Evolutionary conservation across 2,329 filamentous ascomycete species (phyloP).

Genomic region (Aureobasidium zeae): DNA sequence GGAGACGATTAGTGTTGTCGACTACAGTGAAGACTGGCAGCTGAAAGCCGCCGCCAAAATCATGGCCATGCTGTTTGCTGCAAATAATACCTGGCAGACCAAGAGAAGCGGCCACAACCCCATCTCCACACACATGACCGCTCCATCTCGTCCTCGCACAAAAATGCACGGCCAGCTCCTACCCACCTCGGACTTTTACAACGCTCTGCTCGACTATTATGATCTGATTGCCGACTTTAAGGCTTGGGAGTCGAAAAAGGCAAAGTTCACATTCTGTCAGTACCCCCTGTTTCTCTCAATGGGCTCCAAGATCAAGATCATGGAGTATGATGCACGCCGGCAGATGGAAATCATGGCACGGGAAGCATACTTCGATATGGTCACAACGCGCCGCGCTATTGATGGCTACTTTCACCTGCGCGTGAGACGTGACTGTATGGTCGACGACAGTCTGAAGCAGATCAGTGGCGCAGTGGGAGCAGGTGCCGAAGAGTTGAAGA

Average conservation of each 20-base stretch:
- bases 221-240: conserved; percentile 82
- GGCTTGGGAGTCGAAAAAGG: conserved; percentile 66
- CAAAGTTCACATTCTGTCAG: conserved; percentile 80
- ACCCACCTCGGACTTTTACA: conserved; percentile 79
- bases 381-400: conserved; percentile 63
- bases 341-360: conserved; percentile 85
- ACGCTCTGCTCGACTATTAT: conserved; percentile 74
- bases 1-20: conserved; percentile 44
- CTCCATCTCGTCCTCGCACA: conserved; percentile 32
- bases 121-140: conserved; percentile 16
- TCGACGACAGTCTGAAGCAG: conserved; percentile 75
- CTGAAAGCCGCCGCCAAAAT: conserved; percentile 70
- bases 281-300: conserved; percentile 89
- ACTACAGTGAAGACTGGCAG: conserved; percentile 83
- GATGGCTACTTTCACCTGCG: conserved; percentile 63
- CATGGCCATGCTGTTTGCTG: conserved; percentile 70
- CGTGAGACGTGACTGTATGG: conserved; percentile 73
- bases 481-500: conserved; percentile 78
- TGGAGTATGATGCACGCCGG: conserved; percentile 77
- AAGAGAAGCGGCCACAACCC: conserved; percentile 8
- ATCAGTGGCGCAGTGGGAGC: conserved; percentile 79
- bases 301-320: conserved; percentile 81
- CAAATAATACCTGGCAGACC: conserved; percentile 53
- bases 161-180: conserved; percentile 56
- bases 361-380: conserved; percentile 84